A percentile compares a stretch with the other conserved stretches of the same genome.
Conservation (phyloP, 1,284 basidiomycete genomes). For the Trichosporon sp. region DNA sequence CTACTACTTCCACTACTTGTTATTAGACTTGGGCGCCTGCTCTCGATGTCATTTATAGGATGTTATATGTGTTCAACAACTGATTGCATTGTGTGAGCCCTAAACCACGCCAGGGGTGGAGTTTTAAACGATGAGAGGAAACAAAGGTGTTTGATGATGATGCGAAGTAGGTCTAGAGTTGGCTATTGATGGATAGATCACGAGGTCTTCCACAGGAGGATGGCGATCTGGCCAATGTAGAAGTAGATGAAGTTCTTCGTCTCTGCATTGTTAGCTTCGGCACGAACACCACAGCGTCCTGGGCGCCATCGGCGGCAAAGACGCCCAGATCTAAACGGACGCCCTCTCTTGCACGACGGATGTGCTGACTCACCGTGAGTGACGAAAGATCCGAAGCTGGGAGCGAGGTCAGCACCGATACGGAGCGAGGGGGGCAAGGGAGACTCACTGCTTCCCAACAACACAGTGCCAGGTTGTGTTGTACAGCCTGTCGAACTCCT, state of each 20-base stretch:
- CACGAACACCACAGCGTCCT: background rate
- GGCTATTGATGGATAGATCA: constrained; percentile 30
- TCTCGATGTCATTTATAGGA: constrained; percentile 16
- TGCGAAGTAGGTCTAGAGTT: background rate
- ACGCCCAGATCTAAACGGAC: background rate
- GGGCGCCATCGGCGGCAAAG: background rate
- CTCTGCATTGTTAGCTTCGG: constrained; percentile 62
- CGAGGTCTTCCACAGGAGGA: constrained; percentile 92
- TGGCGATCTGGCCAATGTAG: constrained; percentile 83
- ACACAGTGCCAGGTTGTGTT: constrained; percentile 89
- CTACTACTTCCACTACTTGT: background rate
- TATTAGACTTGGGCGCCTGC: constrained; percentile 7
- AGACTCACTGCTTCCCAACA: constrained; percentile 79
- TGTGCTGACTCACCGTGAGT: constrained; percentile 77
- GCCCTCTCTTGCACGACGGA: background rate
- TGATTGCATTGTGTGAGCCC: constrained; percentile 10
- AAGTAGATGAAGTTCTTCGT: constrained; percentile 98
- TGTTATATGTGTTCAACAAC: constrained; percentile 17
- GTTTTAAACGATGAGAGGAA: background rate
- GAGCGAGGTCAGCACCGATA: constrained; percentile 22
- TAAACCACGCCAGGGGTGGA: background rate
- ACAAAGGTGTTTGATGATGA: background rate
- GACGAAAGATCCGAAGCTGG: constrained; percentile 87
- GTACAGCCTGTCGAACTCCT: constrained; percentile 89
- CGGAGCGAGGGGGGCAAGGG: background rate